Conservation (phyloP, 495 filamentous ascomycete genomes). For the Aspergillus homomorphus region DNA sequence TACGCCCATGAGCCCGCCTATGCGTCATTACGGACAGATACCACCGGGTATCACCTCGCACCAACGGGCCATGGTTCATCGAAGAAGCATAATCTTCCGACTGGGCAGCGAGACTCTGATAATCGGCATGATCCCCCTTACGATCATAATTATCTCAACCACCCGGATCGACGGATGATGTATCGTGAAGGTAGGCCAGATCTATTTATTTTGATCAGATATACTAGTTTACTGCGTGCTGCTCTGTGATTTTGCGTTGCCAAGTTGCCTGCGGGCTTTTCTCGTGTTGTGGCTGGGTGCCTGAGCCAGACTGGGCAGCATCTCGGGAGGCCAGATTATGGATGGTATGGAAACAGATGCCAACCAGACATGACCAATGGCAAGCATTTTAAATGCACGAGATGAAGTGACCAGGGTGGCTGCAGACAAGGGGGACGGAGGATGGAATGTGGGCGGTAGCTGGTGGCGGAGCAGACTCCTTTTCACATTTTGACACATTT, state of each 20-base stretch:
- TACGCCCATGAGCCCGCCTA: slow-evolving; percentile 18
- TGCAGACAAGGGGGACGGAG: no score
- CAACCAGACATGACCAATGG: not conserved
- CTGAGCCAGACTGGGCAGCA: not conserved
- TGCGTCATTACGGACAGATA: slow-evolving; percentile 24
- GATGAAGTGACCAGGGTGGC: no score
- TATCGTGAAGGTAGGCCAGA: slow-evolving; percentile 33
- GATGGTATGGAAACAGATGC: not conserved
- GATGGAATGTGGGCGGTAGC: no score
- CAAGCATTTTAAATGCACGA: not conserved
- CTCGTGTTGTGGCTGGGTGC: not conserved
- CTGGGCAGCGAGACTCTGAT: slow-evolving; percentile 21
- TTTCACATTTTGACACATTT: not conserved
- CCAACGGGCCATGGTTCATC: slow-evolving; percentile 20
- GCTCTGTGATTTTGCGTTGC: no score
- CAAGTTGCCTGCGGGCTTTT: no score
- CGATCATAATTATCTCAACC: slow-evolving; percentile 20
- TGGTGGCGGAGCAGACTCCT: no score
- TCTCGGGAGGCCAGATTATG: not conserved
- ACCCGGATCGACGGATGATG: slow-evolving; percentile 17
- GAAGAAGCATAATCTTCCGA: slow-evolving; percentile 20
- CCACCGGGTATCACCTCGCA: slow-evolving; percentile 20
- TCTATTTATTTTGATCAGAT: not conserved
- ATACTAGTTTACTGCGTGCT: not conserved
- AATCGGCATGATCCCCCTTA: slow-evolving; percentile 22